These are phyloP conservation scores for Pythium myriotylum DNA, from an alignment of 352 stramenopile genomes.

Conservation along the genomic window DNA sequence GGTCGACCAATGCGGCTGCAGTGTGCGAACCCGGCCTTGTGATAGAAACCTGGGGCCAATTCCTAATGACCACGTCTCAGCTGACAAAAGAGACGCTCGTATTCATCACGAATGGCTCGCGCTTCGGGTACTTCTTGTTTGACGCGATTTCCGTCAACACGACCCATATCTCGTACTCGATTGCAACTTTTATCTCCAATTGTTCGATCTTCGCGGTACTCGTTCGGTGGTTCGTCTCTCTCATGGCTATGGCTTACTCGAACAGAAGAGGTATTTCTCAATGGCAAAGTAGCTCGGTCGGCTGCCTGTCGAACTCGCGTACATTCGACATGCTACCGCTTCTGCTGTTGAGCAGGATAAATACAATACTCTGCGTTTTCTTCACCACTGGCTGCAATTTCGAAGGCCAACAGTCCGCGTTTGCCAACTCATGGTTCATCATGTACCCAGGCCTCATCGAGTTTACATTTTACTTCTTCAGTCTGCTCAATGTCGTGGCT, in stretches of 20 bases:
- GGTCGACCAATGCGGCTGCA: no score
- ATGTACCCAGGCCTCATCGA: slow-evolving; percentile 36
- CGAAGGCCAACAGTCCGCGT: slow-evolving; percentile 32
- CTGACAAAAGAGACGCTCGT: background rate
- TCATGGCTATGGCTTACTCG: slow-evolving; percentile 9
- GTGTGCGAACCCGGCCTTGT: background rate
- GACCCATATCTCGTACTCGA: slow-evolving; percentile 30
- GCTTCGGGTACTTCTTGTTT: slow-evolving; percentile 35
- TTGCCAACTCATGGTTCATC: slow-evolving; percentile 37
- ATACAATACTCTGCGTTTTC: slow-evolving; percentile 24
- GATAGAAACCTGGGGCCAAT: slow-evolving; percentile 7
- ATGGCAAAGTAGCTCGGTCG: slow-evolving; percentile 22
- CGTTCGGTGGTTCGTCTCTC: slow-evolving; percentile 33
- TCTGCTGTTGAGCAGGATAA: slow-evolving; percentile 16
- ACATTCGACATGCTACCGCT: slow-evolving; percentile 30
- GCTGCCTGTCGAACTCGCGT: slow-evolving; percentile 18
- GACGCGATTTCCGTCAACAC: background rate
- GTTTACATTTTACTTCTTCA: slow-evolving; percentile 32
- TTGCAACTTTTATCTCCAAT: slow-evolving; percentile 41
- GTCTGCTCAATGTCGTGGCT: slow-evolving; percentile 33
- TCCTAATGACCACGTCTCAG: slow-evolving; percentile 1
- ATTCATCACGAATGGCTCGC: slow-evolving; percentile 27
- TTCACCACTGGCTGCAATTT: slow-evolving; percentile 34
- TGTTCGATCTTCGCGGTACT: slow-evolving; percentile 30
- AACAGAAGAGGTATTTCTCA: slow-evolving; percentile 2